Percentiles rank a stretch among this genome's conserved stretches.
These are phyloP conservation scores for Prunus salicina DNA, from an alignment of 306 rosid species.

Conservation along the genomic window DNA sequence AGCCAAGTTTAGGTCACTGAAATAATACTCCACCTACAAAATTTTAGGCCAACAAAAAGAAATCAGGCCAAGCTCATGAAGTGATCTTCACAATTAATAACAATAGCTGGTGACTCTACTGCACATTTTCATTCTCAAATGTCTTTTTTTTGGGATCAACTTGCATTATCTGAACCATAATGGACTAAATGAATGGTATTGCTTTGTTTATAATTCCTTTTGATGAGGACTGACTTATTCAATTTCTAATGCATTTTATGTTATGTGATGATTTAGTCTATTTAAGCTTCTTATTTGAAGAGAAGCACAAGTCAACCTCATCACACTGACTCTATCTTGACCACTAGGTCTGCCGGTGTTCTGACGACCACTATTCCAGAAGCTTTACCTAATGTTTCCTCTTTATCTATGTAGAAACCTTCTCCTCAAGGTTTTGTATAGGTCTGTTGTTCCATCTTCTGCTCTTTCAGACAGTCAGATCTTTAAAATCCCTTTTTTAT, in stretches of 20 bases:
- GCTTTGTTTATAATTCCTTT: not conserved
- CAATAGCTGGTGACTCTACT: not conserved
- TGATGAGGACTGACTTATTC: not conserved
- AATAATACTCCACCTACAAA: constrained; percentile 96
- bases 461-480: not conserved
- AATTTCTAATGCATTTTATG: not conserved
- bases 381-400: not conserved
- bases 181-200: not conserved
- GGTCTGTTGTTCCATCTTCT: not conserved
- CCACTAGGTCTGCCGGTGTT: not conserved
- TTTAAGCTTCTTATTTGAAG: too few species aligned
- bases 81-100: not conserved
- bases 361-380: not conserved
- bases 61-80: not conserved
- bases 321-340: not conserved
- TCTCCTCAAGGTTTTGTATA: not conserved
- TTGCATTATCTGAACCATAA: not conserved
- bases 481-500: not conserved
- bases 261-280: not conserved
- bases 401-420: not conserved
- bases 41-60: constrained; percentile 12
- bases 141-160: not conserved
- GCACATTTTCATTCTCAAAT: not conserved
- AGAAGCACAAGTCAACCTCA: not conserved
- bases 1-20: constrained; percentile 93